Base-by-base conservation (phyloP, 495 filamentous ascomycete species). In the Aspergillus kassunensis region DNA sequence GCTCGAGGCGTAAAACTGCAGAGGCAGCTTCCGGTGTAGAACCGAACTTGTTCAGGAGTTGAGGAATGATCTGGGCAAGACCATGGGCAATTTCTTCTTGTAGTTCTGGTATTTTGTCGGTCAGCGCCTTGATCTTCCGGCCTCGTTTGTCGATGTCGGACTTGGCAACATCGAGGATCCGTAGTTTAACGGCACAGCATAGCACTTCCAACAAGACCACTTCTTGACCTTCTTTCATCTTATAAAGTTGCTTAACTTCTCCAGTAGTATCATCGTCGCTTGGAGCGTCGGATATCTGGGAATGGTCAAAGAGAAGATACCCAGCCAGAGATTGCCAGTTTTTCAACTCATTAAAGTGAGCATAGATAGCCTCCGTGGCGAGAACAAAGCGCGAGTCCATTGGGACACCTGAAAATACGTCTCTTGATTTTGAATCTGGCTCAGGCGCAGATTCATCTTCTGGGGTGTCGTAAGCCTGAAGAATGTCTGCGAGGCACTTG, bases 231-330 rank as follows among this genome's bases (percentile, higher is more conserved):
- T 89, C 84, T 34, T 79, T 68, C 42, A 93, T 83, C 23, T 85
- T 86, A 60, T 90, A 86, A 33, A 83, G 75, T 12, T 76, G 74
- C 48, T 81, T 82, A 15, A 93, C 73, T 15, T 75, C 71, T 11
- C 71, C 73, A 40, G 76, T 69, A 6, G 73, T 65, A 43, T 82
- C 80, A 51, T 78, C 75, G n/a, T 78, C 70, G 15, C 66, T 64
- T 3, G 79, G 71, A n/a, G 76, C 67, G 42, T 76, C 63, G 1
- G 60, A 57, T 12, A 76, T 71, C 34, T 74, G 79, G 0, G 90
- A 91, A 64, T 96, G 89, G 56, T 98, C 93, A 57, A 90, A 95
- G 1, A 98, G 76, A 9, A 98, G 78, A 71, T 97, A 97, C 6
- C 87, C 89, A 21, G 89, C 88, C 21, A 97, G 70, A 0, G 86